Conservation (phyloP, 2,329 filamentous ascomycete genomes). For the Talaromyces amestolkiae region DNA sequence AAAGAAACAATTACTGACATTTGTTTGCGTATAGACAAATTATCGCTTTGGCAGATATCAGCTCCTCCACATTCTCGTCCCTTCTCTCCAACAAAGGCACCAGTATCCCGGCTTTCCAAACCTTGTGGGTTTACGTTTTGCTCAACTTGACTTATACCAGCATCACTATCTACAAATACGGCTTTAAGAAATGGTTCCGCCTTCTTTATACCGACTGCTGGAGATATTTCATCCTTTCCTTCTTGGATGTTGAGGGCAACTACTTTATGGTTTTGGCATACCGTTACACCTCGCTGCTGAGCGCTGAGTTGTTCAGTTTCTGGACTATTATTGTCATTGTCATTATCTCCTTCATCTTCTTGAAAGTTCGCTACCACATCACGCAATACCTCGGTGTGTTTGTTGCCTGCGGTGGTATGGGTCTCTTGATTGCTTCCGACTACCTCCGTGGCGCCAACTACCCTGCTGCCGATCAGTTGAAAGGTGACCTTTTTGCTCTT, state of each 20-base stretch:
- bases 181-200: conserved; percentile 65
- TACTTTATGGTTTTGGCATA: conserved; percentile 97
- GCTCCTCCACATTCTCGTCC: conserved; percentile 84
- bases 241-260: conserved; percentile 94
- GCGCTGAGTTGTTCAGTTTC: conserved; percentile 94
- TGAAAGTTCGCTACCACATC: conserved; percentile 84
- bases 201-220: conserved; percentile 72
- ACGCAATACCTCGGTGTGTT: conserved; percentile 84
- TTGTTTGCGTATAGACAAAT: conserved; percentile 57
- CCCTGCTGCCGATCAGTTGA: conserved; percentile 63
- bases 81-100: conserved; percentile 68
- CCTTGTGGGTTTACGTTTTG: conserved; percentile 89
- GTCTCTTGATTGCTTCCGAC: conserved; percentile 81
- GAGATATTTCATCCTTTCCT: conserved; percentile 90
- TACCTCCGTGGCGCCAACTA: conserved; percentile 70
- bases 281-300: conserved; percentile 85
- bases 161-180: conserved; percentile 76
- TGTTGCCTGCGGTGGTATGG: conserved; percentile 86
- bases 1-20: not conserved
- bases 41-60: conserved; percentile 84
- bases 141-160: conserved; percentile 78
- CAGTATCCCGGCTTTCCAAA: conserved; percentile 91
- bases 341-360: conserved; percentile 73
- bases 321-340: conserved; percentile 97
- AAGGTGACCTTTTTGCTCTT: conserved; percentile 89